A percentile compares a stretch with the other conserved stretches of the same genome.
Conservation (phyloP, 345 rosid species). For the Garcia nutans region DNA sequence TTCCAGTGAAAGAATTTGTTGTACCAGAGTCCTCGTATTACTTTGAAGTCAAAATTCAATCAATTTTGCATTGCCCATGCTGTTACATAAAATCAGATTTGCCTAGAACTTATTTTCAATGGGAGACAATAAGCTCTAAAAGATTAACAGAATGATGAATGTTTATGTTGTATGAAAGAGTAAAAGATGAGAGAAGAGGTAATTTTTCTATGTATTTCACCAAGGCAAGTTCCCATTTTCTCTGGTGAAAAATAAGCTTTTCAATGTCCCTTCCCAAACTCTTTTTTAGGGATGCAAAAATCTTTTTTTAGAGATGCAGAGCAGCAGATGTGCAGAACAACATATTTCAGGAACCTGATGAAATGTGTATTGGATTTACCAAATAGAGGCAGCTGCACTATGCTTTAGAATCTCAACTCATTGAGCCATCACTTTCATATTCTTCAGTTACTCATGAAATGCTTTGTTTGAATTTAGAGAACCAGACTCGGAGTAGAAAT, state of each 20-base stretch:
- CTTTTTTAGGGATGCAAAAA: not conserved
- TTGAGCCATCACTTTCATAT: not conserved
- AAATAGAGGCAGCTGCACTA: not conserved
- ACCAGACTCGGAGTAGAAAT: slow-evolving; percentile 36
- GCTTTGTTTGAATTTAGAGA: not conserved
- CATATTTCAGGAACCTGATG: not conserved
- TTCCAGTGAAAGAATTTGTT: too few relatives aligned
- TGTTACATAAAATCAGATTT: not conserved
- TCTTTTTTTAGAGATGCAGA: not conserved
- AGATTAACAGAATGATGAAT: not conserved
- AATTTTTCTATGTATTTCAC: not conserved
- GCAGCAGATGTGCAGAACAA: not conserved
- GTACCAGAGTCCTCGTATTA: too few relatives aligned
- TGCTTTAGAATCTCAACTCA: slow-evolving; percentile 6
- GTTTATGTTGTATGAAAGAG: not conserved
- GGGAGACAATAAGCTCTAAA: not conserved
- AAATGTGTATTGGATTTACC: not conserved
- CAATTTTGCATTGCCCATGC: too few relatives aligned
- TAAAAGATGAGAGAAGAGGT: not conserved
- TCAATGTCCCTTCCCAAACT: not conserved
- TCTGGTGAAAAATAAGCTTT: not conserved
- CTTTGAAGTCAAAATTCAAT: not conserved
- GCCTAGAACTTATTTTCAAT: not conserved
- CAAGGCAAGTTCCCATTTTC: not conserved
- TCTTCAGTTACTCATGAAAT: slow-evolving; percentile 15